Base-by-base conservation (phyloP, 1,139 yeast species). In the Yamadazyma diospyri region DNA sequence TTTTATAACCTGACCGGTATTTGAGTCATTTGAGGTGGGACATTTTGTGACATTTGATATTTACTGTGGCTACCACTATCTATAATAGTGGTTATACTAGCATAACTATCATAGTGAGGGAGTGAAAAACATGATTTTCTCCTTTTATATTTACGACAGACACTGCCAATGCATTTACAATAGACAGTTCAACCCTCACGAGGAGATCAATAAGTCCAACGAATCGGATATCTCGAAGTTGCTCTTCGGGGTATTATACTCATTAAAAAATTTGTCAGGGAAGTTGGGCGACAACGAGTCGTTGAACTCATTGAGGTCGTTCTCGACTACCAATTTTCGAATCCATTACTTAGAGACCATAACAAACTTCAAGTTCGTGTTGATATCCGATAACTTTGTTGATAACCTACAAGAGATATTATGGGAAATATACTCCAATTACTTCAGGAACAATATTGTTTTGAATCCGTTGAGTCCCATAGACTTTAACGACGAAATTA, bases 121-220 rank as follows among this genome's bases (percentile, higher is more conserved):
- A 18, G 9, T 7, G 25, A 15, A 12, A 17, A 20, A 23, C 30
- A 28, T 29, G 6, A 23, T 46, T 27, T 81, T 81, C 58, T 83
- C 95, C 6, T 83, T 88, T 54, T 84, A 88, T 80, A 75, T 89
- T 35, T 89, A 82, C 53, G 96, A 89, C 53, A 74, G 94, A 51
- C 97, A 89, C 55, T 85, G 95, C 60, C 78, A 78, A 45, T 84
- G 94, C 50, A 75, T 84, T 25, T 84, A 76, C 57, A 74, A 71
- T 45, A 61, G 92, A 27, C 88, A 81, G 50, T 83, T 75, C 66
- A 64, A 56, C 14, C 17, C 24, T 7, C 35, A 31, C 4, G 21
- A 13, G 4, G 29, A 30, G 10, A 62, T 72, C 30, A 82, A 82
- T 49, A 63, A 68, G 16, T 72, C 68, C 39, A 80, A 77, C 50